Evolutionary conservation across 352 stramenopile genomes (phyloP).

Genomic region (Pythium rhizo-oryzae): DNA sequence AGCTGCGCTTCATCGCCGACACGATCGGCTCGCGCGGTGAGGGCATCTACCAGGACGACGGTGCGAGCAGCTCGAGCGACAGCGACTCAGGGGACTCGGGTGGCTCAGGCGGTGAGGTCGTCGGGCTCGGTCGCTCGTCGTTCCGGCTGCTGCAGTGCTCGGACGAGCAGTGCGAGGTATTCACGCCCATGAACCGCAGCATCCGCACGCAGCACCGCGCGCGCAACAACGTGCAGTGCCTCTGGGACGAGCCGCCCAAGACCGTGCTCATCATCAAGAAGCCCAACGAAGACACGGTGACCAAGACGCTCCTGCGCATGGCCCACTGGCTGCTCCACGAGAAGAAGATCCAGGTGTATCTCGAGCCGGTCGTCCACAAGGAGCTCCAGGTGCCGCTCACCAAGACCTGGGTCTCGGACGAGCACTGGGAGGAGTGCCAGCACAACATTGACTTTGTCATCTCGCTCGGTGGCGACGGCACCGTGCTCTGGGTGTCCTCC

Average conservation of each 20-base stretch:
- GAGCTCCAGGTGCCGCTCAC: constrained; percentile 59
- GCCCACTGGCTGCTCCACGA: constrained; percentile 75
- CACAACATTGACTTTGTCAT: constrained; percentile 91
- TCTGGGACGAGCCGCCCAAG: constrained; percentile 86
- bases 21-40: constrained; percentile 75
- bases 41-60: constrained; percentile 75
- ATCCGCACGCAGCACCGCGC: constrained; percentile 85
- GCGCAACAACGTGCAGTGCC: constrained; percentile 89
- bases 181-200: constrained; percentile 84
- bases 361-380: constrained; percentile 77
- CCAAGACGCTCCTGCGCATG: constrained; percentile 67
- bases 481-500: constrained; percentile 87
- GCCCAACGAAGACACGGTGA: constrained; percentile 79
- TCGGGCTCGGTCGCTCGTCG: constrained; percentile 47
- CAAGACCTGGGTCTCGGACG: constrained; percentile 62
- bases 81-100: constrained; percentile 50
- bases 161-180: constrained; percentile 90
- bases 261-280: constrained; percentile 90
- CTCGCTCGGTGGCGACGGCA: constrained; percentile 96
- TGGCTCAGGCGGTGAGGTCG: constrained; percentile 38
- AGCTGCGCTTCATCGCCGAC: constrained; percentile 83
- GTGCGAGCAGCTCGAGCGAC: constrained; percentile 24
- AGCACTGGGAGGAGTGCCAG: constrained; percentile 75
- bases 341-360: constrained; percentile 67
- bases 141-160: constrained; percentile 87